Evolutionary conservation across 345 rosid genomes (phyloP).

Genomic region (Viola odorata): DNA sequence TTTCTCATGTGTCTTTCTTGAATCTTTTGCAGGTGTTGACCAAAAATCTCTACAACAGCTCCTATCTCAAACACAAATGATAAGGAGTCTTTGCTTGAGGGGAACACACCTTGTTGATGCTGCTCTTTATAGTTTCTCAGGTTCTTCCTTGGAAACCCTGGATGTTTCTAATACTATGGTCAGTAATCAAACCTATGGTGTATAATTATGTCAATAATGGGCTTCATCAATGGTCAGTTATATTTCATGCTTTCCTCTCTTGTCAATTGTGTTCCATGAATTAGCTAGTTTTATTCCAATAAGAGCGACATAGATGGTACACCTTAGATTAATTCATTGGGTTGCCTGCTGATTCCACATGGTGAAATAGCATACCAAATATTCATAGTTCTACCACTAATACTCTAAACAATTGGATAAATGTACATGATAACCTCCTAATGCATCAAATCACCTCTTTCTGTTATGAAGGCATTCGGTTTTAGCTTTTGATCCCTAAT

Average conservation of each 20-base stretch:
- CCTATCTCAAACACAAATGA: slow-evolving; percentile 36
- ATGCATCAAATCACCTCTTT: too few species aligned
- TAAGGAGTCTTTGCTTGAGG: slow-evolving; percentile 66
- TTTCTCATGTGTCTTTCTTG: too few species aligned
- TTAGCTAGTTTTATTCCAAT: too few species aligned
- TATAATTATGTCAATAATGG: neutral
- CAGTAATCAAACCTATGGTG: slow-evolving; percentile 23
- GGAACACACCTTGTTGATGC: slow-evolving; percentile 50
- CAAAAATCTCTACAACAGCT: slow-evolving; percentile 40
- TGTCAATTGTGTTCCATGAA: too few species aligned
- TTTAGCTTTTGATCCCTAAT: too few species aligned
- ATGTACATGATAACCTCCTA: too few species aligned
- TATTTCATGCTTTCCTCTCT: slow-evolving; percentile 6
- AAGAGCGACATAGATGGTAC: neutral
- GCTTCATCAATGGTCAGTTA: neutral
- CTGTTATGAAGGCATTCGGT: too few species aligned
- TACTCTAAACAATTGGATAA: too few species aligned
- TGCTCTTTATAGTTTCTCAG: slow-evolving; percentile 49
- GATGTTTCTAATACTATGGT: slow-evolving; percentile 74
- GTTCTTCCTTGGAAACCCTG: slow-evolving; percentile 65
- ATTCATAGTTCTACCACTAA: too few species aligned
- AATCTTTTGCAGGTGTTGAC: slow-evolving; percentile 50
- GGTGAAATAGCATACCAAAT: too few species aligned
- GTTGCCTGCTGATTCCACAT: too few species aligned
- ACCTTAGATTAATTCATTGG: neutral